Percentiles rank a stretch among this genome's conserved stretches.
These are phyloP conservation scores for Cladosporium austrohemisphaericum DNA, from an alignment of 2,329 filamentous ascomycete genomes.

Conservation along the genomic window DNA sequence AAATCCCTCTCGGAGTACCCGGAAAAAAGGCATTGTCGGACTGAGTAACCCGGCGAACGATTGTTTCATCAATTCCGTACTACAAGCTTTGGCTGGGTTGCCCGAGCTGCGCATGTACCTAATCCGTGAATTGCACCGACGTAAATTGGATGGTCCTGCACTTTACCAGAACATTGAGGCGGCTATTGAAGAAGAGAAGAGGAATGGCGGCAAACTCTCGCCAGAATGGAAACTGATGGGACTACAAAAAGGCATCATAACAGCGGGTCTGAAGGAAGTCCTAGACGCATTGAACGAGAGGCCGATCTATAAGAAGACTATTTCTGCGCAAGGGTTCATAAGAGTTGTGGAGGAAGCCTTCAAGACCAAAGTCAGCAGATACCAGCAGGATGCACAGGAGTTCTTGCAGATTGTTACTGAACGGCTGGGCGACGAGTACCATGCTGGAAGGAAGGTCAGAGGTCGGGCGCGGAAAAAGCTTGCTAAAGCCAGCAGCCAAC, in stretches of 20 bases:
- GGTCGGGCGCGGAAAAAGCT: slow-evolving; percentile 45
- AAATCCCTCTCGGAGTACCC: slow-evolving; percentile 52
- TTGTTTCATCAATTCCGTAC: slow-evolving; percentile 80
- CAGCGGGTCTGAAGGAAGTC: slow-evolving; percentile 84
- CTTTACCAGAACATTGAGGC: slow-evolving; percentile 64
- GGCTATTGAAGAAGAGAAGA: slow-evolving; percentile 55
- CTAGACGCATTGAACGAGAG: slow-evolving; percentile 89
- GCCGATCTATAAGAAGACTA: slow-evolving; percentile 89
- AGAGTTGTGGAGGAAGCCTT: slow-evolving; percentile 80
- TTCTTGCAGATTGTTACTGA: slow-evolving; percentile 93
- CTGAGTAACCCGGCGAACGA: slow-evolving; percentile 86
- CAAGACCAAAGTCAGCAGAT: slow-evolving; percentile 81
- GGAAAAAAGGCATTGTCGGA: slow-evolving; percentile 85
- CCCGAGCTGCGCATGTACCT: slow-evolving; percentile 86
- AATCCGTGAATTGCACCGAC: slow-evolving; percentile 83
- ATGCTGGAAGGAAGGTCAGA: slow-evolving; percentile 74
- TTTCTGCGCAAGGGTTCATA: slow-evolving; percentile 82
- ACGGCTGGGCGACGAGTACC: slow-evolving; percentile 88
- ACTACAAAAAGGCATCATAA: slow-evolving; percentile 78
- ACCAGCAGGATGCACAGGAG: slow-evolving; percentile 97
- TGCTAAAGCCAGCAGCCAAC: slow-evolving; percentile 2
- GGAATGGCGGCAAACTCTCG: slow-evolving; percentile 43
- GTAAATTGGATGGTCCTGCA: slow-evolving; percentile 71
- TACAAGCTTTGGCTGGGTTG: slow-evolving; percentile 87
- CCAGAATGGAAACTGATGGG: slow-evolving; percentile 50